Evolutionary conservation across 352 stramenopile genomes (phyloP).

Genomic region (Aphanomyces astaci): DNA sequence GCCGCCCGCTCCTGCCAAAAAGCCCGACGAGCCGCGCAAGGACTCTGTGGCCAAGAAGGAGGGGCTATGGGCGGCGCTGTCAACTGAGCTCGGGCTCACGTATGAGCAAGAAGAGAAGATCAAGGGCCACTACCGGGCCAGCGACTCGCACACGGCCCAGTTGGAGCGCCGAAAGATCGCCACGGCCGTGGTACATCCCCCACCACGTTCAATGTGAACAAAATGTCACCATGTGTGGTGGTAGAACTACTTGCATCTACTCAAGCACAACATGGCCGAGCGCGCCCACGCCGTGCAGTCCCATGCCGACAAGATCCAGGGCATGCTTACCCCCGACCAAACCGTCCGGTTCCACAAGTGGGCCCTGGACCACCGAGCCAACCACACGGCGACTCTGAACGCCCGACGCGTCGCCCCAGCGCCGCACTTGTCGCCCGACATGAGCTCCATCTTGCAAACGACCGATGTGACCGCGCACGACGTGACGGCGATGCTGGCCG

Average conservation of each 20-base stretch:
- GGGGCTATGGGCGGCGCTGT: slow-evolving; percentile 72
- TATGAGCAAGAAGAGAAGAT: slow-evolving; percentile 88
- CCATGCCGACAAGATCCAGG: slow-evolving; percentile 75
- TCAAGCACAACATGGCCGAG: slow-evolving; percentile 76
- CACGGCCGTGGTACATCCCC: slow-evolving; percentile 60
- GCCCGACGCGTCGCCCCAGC: slow-evolving; percentile 5
- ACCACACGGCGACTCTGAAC: background rate
- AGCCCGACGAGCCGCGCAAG: slow-evolving; percentile 48
- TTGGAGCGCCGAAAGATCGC: slow-evolving; percentile 69
- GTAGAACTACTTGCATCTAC: slow-evolving; percentile 85
- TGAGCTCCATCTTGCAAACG: slow-evolving; percentile 66
- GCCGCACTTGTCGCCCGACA: slow-evolving; percentile 9
- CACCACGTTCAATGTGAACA: background rate
- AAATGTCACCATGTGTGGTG: background rate
- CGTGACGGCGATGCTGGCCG: slow-evolving; percentile 55
- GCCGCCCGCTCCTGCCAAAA: slow-evolving; percentile 42
- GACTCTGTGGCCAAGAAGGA: slow-evolving; percentile 64
- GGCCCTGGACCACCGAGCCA: slow-evolving; percentile 64
- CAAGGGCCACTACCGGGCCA: slow-evolving; percentile 70
- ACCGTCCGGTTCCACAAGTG: slow-evolving; percentile 76
- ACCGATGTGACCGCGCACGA: slow-evolving; percentile 81
- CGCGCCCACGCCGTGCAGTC: slow-evolving; percentile 64
- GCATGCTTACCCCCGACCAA: slow-evolving; percentile 77
- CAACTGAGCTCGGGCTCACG: slow-evolving; percentile 67
- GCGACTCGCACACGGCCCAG: slow-evolving; percentile 77